Base-by-base conservation (phyloP, 805 yeast species). In the Wickerhamiella azymoides region DNA sequence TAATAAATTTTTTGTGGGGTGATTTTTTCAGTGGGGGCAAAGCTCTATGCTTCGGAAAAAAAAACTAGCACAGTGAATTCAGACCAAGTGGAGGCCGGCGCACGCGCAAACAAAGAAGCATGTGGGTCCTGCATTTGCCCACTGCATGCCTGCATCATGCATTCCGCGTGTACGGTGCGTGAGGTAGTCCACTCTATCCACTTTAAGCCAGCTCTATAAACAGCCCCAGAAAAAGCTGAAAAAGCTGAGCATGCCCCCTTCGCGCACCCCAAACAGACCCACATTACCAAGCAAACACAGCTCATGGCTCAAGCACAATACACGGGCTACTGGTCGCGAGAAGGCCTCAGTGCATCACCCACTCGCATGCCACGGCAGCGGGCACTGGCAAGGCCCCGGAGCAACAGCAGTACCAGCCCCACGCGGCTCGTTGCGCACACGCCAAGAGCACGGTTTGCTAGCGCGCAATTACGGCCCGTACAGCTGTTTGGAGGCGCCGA, bases 401-500 rank as follows among this genome's bases (percentile, higher is more conserved):
- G 33, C 16, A 13, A n/a, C 33, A 30, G 33, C 33, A 13, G 5
- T 7, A 30, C 9, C 16, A n/a, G 16, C 33, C 33, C 33, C 16
- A 13, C 14, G 16, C 24, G 24, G 24, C 24, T 21, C 24, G 24
- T 21, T 5, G 13, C 3, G 16, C 14, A 19, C 28, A 37, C 27
- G 5, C 40, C 40, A 2, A 8, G 40, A 9, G 16, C 28, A 37
- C 21, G 40, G 17, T 37, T 37, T 13, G 40, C 40, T 28, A 37
- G 40, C 40, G 18, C 40, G 28, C 40, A 19, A 37, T 37, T 37
- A 24, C 40, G 40, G 17, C 40, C 40, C 7, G 40, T 37, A 7
- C 40, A 21, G 17, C 28, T 37, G 25, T 37, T 37, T 37, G 40
- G 28, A 14, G 40, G 14, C 18, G 7, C 13, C n/a, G 17, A 19